Evolutionary conservation across 2,329 filamentous ascomycete species (phyloP), one percentile per base, ranked within the genome.

Genomic region (Aspergillus viridinutans): DNA sequence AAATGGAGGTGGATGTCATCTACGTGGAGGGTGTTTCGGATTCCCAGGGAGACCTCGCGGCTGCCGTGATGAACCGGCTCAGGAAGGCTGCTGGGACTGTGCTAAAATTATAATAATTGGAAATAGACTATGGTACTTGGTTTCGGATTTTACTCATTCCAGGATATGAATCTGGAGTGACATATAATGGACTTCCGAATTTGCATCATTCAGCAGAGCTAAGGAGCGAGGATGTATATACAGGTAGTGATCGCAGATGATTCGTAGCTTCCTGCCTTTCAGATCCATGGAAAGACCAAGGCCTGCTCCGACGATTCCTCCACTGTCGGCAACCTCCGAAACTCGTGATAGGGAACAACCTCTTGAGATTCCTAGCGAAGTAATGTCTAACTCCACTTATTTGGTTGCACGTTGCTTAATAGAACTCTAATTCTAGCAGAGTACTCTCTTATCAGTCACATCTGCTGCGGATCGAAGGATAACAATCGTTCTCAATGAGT

Each of bases 1-100:
- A 87, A 66, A 81, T 85, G 60, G 84, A 86, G 29, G 91, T 91
- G 3, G 87, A 94, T 69, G 81, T 89, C 21, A 97, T 99, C 53
- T 90, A 92, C 64, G 90, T 97, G 10, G 94, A 99, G 72, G 93
- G 93, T 2, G 89, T 97, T 56, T 74, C 79, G 21, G 89, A 90
- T 54, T 65, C 70, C 58, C 85, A 88, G 58, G 86, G 89, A 32
- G 90, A 94, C 70, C 87, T 94, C 64, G 91, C 92, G 21, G 90
- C 90, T 25, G 94, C 90, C 25, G 86, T 93, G 63, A 92, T 93
- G 88, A 93, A 93, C 68, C 81, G 90, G 63, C 79, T 93, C 56
- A 83, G 89, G 62, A 93, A 93, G 77, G 90, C 90, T 55, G 89
- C 90, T 40, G 78, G 78, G 50, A 69, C 81, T 69, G 81, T 83